Conservation (phyloP, 345 rosid genomes). For the Clausena lansium region DNA sequence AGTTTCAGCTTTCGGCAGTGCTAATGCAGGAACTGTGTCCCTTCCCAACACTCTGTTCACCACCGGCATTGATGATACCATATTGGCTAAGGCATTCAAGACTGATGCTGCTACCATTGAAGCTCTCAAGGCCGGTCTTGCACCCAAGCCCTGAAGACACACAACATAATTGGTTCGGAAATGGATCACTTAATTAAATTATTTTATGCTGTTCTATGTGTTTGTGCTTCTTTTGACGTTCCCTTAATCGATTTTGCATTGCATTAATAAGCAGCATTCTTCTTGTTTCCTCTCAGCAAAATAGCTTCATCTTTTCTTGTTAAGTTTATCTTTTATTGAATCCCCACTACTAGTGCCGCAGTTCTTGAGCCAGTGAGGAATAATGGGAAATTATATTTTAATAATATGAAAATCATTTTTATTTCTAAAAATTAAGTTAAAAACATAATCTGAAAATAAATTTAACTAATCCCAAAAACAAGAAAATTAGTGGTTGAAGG, state of each 20-base stretch:
- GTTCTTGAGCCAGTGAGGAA: too few relatives aligned
- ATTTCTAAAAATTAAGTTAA: too few relatives aligned
- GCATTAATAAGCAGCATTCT: background rate
- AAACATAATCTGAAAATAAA: too few relatives aligned
- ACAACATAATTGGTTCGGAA: background rate
- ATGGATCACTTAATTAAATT: background rate
- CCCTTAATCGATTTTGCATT: background rate
- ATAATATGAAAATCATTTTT: too few relatives aligned
- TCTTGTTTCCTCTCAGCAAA: too few relatives aligned
- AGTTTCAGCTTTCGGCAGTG: slow-evolving; percentile 30
- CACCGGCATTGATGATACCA: slow-evolving; percentile 29
- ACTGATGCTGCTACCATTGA: slow-evolving; percentile 30
- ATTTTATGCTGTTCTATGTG: too few relatives aligned
- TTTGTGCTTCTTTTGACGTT: background rate
- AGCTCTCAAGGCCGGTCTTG: slow-evolving; percentile 30
- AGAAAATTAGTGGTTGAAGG: too few relatives aligned
- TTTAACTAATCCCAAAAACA: too few relatives aligned
- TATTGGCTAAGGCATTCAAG: slow-evolving; percentile 35
- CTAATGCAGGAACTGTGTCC: slow-evolving; percentile 29
- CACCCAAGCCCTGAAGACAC: slow-evolving; percentile 5
- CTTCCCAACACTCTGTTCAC: slow-evolving; percentile 26
- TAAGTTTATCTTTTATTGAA: background rate
- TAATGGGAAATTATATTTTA: too few relatives aligned
- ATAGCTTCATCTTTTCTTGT: background rate
- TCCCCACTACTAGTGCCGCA: too few relatives aligned